Conservation (phyloP, 768 basidiomycete species). For the Calocybe cyanea region DNA sequence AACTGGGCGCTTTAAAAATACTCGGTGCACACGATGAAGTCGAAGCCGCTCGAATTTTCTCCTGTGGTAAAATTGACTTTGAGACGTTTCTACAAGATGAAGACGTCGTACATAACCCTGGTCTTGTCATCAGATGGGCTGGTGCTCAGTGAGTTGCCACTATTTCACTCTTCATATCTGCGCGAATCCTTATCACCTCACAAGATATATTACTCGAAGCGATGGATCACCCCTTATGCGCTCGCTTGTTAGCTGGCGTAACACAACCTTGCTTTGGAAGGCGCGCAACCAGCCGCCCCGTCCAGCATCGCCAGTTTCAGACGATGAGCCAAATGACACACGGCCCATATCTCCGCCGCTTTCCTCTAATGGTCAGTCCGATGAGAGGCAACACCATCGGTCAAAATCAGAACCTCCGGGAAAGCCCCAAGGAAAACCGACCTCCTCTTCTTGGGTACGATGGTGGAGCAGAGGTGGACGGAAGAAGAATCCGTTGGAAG, state of each 20-base stretch:
- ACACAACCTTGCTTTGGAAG: constrained; percentile 30
- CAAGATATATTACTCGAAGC: constrained; percentile 72
- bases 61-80: constrained; percentile 61
- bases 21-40: constrained; percentile 41
- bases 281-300: constrained; percentile 25
- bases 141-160: constrained; percentile 52
- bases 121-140: constrained; percentile 74
- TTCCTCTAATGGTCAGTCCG: constrained; percentile 17
- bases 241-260: constrained; percentile 70
- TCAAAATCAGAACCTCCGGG: constrained; percentile 41
- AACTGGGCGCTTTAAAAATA: constrained; percentile 15
- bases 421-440: constrained; percentile 32
- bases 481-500: constrained; percentile 20
- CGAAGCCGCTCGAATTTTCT: constrained; percentile 54
- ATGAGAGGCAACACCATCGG: constrained; percentile 23
- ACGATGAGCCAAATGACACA: constrained; percentile 26
- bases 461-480: constrained; percentile 77
- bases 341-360: constrained; percentile 21
- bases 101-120: constrained; percentile 52
- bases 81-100: constrained; percentile 63
- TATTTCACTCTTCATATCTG: not conserved
- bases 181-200: not conserved
- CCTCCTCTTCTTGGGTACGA: constrained; percentile 70
- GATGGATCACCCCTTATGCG: constrained; percentile 75
- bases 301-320: constrained; percentile 31